Conservation (phyloP, 2,329 filamentous ascomycete genomes). For the Fusarium verticillioides region DNA sequence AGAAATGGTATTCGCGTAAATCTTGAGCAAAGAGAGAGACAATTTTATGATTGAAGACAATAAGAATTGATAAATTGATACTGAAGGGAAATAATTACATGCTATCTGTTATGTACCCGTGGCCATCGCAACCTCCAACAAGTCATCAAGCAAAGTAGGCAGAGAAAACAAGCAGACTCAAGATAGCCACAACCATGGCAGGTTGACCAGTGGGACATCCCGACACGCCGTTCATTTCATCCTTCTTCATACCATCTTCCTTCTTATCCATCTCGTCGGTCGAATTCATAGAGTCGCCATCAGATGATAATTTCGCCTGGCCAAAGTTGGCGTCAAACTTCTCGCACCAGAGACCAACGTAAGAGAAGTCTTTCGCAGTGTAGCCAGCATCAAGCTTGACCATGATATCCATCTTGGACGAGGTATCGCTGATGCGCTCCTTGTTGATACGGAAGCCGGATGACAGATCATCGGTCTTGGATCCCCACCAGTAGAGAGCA, state of each 20-base stretch:
- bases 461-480: not conserved
- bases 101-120: not conserved
- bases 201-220: not conserved
- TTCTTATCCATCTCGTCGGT: not conserved
- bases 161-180: not conserved
- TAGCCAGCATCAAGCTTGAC: not conserved
- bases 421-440: not conserved
- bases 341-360: not conserved
- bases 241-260: not conserved
- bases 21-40: accelerated
- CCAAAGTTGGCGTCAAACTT: not conserved
- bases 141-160: not conserved
- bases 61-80: accelerated
- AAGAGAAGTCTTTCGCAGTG: not conserved
- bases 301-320: not conserved
- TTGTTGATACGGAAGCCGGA: constrained; percentile 2
- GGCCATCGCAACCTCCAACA: accelerated
- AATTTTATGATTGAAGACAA: accelerated
- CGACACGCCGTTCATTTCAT: not conserved
- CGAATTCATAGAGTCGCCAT: not conserved
- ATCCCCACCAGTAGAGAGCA: constrained; percentile 7
- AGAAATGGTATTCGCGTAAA: accelerated
- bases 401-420: not conserved
- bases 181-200: not conserved
- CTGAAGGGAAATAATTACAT: not conserved